Evolutionary conservation across 257 asterid species (phyloP), one percentile per base, ranked within the genome.

Genomic region (Striga asiatica): DNA sequence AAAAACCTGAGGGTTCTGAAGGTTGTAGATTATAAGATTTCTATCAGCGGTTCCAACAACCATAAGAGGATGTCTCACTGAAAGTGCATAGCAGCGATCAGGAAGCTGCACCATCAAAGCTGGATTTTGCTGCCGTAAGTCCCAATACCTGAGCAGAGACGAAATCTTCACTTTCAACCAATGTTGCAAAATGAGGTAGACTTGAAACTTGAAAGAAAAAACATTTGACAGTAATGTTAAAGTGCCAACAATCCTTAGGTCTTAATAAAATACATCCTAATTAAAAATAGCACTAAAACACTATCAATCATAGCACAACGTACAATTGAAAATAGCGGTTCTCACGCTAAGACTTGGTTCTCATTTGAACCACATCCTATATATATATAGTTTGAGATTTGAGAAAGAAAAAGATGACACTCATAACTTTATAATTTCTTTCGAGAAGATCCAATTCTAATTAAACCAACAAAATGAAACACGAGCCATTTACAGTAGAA

Each of bases 21-120:
- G 74, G 78, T 85, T 82, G 82, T 76, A 85, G 45, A 85, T 87
- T 34, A 74, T 66, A 61, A 82, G 69, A 65, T 82, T 82, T 78
- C 88, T 72, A 67, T 85, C 95, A 42, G 88, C 91, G 10, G 94
- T 85, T 38, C 82, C 95, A 52, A 72, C 91, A 14, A 85, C 94
- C 95, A 85, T 78, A 66, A 85, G 78, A 34, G 95, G 95, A 65
- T 85, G 82, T 65, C 63, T 82, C 32, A 83, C 91, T 14, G 88
- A 19, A 73, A 85, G 89, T 14, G 94, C 91, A 73, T 78, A 80
- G 81, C 95, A 85, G 39, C 88, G 89, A 18, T 83, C 95, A 4
- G 95, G 91, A 67, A 85, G 95, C 50, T 77, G 85, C 46, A 78
- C 88, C 56, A 77, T 75, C 74, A 81, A 80, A 46, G 81, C 84